Evolutionary conservation across 345 rosid species (phyloP), one percentile per base, ranked within the genome.

Genomic region (Salix viminalis): DNA sequence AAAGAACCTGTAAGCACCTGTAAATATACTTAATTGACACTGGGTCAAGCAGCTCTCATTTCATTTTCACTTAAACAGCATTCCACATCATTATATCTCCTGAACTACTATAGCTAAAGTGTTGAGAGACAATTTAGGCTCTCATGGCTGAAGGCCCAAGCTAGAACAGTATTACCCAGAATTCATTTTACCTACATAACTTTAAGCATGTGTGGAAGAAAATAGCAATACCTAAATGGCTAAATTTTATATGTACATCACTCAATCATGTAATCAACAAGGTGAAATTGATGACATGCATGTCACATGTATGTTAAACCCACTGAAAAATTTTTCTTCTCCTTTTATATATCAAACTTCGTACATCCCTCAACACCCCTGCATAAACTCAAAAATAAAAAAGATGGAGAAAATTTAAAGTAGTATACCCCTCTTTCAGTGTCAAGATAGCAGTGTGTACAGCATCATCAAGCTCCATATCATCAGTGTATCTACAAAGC

Each of bases 391-490:
- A 75, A 56, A 74, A 39, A 67, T 3, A 54, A 48, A 60, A 76
- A 52, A 46, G 50, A 46, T 58, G 61, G n/a, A 65, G 64, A 6
- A 50, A 58, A 7, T 42, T 32, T 37, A n/a, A 11, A 21, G 19
- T 24, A 36, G 66, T 88, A 60, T 81, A 95, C 99, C 99, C 99
- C 84, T 95, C 97, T 85, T 95, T 95, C 81, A 95, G 77, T 14
- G 99, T 93, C 84, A 93, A 80, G 60, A 95, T 93, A 11, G 99
- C 99, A 21, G 99, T 93, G 90, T 95, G 98, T 41, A 95, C 94
- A 32, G 98, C 99, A 90, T 95, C 99, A 76, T 95, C 99, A 54
- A 95, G 97, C 88, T 95, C 99, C 98, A 95, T 91, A 77, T 95
- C 99, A 75, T 95, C 98, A 4, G 96, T 90, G 82, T 93, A 95